Evolutionary conservation across 1,284 basidiomycete species (phyloP).

Genomic region (Cerrena zonata): DNA sequence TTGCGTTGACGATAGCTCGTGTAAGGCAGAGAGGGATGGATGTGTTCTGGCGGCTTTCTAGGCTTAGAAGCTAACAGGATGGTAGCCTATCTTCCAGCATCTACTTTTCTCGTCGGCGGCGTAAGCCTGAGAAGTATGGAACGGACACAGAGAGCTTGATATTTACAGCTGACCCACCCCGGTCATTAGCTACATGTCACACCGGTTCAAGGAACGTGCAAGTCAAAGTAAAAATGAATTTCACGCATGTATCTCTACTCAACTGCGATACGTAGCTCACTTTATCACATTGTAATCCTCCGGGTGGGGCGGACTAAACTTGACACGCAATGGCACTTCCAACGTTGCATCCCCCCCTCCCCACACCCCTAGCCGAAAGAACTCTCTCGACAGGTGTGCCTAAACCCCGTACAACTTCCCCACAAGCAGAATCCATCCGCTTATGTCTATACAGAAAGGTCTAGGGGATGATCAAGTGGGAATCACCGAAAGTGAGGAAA

Average conservation of each 20-base stretch:
- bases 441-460: too few species aligned
- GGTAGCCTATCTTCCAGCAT: background rate
- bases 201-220: too few species aligned
- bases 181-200: background rate
- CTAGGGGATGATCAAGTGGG: background rate
- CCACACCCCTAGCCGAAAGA: too few species aligned
- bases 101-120: background rate
- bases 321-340: too few species aligned
- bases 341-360: too few species aligned
- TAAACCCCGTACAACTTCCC: too few species aligned
- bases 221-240: background rate
- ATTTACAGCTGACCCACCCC: background rate
- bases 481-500: background rate
- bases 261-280: background rate
- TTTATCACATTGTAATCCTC: too few species aligned
- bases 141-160: background rate
- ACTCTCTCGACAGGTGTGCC: too few species aligned
- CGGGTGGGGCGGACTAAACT: too few species aligned
- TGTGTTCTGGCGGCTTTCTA: too few species aligned
- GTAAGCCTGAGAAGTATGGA: background rate
- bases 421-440: too few species aligned
- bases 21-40: too few species aligned
- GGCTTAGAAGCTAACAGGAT: background rate
- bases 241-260: background rate
- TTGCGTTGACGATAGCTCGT: background rate